Evolutionary conservation across 192 early-diverging fungal species (phyloP).

Genomic region (Backusella parvicylindrica): DNA sequence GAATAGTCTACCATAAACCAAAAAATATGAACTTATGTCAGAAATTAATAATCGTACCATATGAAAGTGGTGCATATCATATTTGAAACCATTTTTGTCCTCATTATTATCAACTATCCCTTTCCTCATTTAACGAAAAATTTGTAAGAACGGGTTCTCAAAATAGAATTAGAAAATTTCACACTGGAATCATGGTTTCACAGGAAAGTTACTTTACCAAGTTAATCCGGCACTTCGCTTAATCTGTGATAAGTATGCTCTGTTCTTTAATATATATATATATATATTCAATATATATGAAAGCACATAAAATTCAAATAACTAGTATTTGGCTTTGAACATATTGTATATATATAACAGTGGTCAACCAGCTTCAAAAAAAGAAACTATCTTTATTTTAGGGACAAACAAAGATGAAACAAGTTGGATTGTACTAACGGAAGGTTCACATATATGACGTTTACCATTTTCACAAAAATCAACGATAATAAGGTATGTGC

Average conservation of each 20-base stretch:
- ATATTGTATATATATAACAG: too few species aligned
- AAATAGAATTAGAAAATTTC: not conserved
- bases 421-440: not conserved
- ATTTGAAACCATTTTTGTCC: not conserved
- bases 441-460: not conserved
- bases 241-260: not conserved
- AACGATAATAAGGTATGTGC: not conserved
- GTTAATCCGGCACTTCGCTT: not conserved
- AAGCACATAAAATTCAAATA: not conserved
- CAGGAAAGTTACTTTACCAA: not conserved
- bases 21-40: not conserved
- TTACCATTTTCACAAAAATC: not conserved
- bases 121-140: not conserved
- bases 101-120: not conserved
- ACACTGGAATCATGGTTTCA: not conserved
- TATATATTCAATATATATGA: not conserved
- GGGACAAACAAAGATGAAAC: not conserved
- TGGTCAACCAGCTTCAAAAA: not conserved
- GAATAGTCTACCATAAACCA: not conserved
- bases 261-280: not conserved
- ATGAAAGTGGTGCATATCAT: not conserved
- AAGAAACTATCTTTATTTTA: not conserved
- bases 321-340: too few species aligned
- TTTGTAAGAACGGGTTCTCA: not conserved
- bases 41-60: not conserved